These are phyloP conservation scores for grape (Vitis vinifera) DNA, from an alignment of 164 flowering plant species.

Conservation along the genomic window DNA sequence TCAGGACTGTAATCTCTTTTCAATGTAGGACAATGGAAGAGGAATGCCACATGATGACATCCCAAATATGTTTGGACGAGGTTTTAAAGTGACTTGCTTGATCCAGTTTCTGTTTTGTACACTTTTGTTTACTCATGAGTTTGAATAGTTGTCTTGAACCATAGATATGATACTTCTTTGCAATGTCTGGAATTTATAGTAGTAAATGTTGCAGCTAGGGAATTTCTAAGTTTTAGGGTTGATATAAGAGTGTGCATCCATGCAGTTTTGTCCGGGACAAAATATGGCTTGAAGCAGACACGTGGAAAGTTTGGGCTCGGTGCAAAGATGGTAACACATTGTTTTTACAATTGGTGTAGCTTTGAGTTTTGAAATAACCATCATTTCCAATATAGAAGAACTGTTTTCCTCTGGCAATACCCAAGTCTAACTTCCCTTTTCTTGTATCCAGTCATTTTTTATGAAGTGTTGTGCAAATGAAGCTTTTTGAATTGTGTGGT, in stretches of 20 bases:
- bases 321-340: conserved; percentile 85
- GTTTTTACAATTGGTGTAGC: conserved; percentile 5
- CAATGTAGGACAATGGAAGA: conserved; percentile 93
- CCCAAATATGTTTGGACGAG: conserved; percentile 99
- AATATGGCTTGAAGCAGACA: conserved; percentile 96
- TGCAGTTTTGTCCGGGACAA: conserved; percentile 96
- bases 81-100: conserved; percentile 28
- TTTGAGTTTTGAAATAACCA: not conserved
- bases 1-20: conserved; percentile 2
- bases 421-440: not conserved
- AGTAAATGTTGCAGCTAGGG: too few species aligned
- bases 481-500: not conserved
- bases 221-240: conserved; percentile 2
- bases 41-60: conserved; percentile 99
- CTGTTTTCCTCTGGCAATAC: not conserved
- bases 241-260: conserved; percentile 10
- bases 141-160: not conserved
- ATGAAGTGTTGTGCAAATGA: not conserved
- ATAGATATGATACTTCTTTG: not conserved
- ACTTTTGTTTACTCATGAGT: not conserved
- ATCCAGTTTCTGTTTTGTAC: conserved; percentile 18
- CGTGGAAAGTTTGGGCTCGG: conserved; percentile 99
- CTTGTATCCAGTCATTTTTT: not conserved
- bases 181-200: too few species aligned
- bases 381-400: not conserved